Base-by-base conservation (phyloP, 352 stramenopile species). In the Globisporangium carolinianum region DNA sequence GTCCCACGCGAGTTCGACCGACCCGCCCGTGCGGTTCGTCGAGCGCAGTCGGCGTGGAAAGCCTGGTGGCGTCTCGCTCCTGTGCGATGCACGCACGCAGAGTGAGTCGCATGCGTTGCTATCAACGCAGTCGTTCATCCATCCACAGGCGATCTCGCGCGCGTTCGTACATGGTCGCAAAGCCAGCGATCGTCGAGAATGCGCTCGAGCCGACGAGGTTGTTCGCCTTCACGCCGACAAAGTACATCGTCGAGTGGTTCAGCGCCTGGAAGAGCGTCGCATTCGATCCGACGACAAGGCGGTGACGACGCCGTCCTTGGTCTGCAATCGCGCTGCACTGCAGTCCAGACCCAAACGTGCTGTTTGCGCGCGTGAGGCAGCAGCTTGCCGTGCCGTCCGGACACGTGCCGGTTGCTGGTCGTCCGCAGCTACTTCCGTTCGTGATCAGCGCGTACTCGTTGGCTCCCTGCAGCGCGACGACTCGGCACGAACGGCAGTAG, bases 241-340 rank as follows among this genome's bases (percentile, higher is more conserved):
- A 82, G 45, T 87, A 89, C 2, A 51, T 65, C 10, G 76, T 73
- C 6, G 76, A 83, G 42, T 75, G 69, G 32, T 70, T 75, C 0
- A 89, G 62, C 4, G 57, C 58, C 17, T 66, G 62, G 46, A 86
- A 80, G 24, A 66, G n/a, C 1, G 66, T 65, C 11, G 69, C 63
- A 14, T 75, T 87, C 14, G 71, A 64, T 0, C 72, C 66, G 0
- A 70, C 58, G 7, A 76, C 61, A 32, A 69, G 32, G 45, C 60
- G 61, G 32, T 64, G 54, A 35, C 63, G 55, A 36, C 63, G 56
- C 7, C 32, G 18, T 9, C 35, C 14, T 7, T 9, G 43, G 12
- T 5, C 10, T 6, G 5, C 36, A 12, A 75, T 58, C 6, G 32
- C 56, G 41, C 57, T 61, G 51, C 79, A 87, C 1, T 70, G 47